Base-by-base conservation (phyloP, 2,329 filamentous ascomycete genomes). In the Phoma sp. region DNA sequence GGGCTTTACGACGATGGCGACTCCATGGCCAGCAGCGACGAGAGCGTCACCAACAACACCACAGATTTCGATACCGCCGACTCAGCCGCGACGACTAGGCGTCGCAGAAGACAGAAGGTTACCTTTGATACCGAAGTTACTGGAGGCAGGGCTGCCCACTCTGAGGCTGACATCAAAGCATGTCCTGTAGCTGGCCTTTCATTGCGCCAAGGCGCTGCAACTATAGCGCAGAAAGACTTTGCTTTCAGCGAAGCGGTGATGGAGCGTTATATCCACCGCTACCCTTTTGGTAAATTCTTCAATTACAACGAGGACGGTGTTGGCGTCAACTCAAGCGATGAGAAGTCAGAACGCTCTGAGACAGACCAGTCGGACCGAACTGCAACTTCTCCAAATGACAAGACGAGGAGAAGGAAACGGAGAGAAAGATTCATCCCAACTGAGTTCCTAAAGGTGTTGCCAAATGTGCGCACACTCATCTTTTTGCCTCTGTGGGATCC, bases 401-500 rank as follows among this genome's bases (percentile, higher is more conserved):
- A 45, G 36, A 42, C 54, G 1, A 60, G 58, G 32, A 66, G 59
- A 39, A 60, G 57, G 18, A 70, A 65, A 29, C 63, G 60, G 43
- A 65, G 62, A 42, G 69, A 72, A 18, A 62, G 60, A 10, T 71
- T 73, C 27, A 64, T 72, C 10, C 71, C 70, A 0, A 69, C 59
- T 3, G 70, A 73, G 38, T 66, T 73, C 22, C 47, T 72, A 9
- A 65, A 64, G 29, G 64, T 70, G 9, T 52, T 74, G 25, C 72
- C 71, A 4, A 68, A 65, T 40, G 72, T 73, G 2, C 59, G 71
- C 30, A 74, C 68, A 41, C 56, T 75, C 10, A 68, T 75, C 4
- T 73, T 75, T 40, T 54, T 75, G 22, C 74, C 74, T 2, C 46
- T 77, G 6, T 75, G 71, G 67, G 71, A 76, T 45, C 72, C 67